Evolutionary conservation across 2,329 filamentous ascomycete species (phyloP), one percentile per base, ranked within the genome.

Genomic region (Diaporthe ilicicola): DNA sequence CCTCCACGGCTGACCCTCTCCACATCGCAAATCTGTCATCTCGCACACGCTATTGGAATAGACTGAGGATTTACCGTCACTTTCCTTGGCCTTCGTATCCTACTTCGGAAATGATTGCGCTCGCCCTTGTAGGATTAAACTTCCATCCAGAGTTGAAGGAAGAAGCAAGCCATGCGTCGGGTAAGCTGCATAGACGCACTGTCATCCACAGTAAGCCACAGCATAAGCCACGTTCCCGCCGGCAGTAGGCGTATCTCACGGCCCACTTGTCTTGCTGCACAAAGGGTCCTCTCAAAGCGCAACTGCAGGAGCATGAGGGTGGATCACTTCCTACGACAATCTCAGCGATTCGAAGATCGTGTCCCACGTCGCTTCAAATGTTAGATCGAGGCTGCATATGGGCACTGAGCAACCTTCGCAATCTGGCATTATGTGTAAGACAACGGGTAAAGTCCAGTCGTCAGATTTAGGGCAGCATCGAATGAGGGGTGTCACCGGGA

Each of bases 181-280:
- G 56, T 32, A 15, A 48, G 56, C 29, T 46, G 56, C 10, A 17
- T 34, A 46, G 27, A 39, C 17, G 56, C 39, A 46, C 42, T 7
- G 56, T 62, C 56, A 62, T 8, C 17, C 56, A 62, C 56, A 29
- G 39, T 62, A 46, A 62, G 56, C 56, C 42, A 48, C 19, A 42
- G 19, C 19, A 2, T 46, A 17, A 62, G 56, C 56, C 56, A 22
- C 19, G 27, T 32, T 62, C 39, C 42, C 27, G 8, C 56, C 19
- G n/a, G 27, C 56, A 24, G 17, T 17, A 17, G 13, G 27, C 19
- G 56, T n/a, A 46, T 13, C 39, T 27, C 42, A 24, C 19, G 39
- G 27, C 42, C 27, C 39, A 24, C 37, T 34, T 32, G 1, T 15
- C 44, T 22, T 22, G 56, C 39, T 62, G 39, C 56, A 34, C 27